A percentile compares a stretch with the other conserved stretches of the same genome.
Evolutionary conservation across 257 asterid species (phyloP).

Genomic region (Galeopsis tetrahit): DNA sequence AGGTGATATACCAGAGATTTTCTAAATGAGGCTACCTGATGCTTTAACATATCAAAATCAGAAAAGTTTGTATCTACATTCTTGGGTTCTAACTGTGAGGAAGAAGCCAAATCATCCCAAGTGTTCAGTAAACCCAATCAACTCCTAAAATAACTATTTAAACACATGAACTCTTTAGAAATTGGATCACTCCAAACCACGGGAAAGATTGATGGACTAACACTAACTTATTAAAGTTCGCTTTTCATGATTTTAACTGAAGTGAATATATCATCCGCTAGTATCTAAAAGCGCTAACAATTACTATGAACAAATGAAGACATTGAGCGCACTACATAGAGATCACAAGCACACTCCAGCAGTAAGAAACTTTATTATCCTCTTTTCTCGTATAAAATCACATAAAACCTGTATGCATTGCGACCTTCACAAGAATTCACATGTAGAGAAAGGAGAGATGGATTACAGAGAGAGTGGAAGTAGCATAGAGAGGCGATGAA

Average conservation of each 20-base stretch:
- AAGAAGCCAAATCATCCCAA: not conserved
- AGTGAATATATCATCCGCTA: not conserved
- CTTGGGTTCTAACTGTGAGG: slow-evolving; percentile 13
- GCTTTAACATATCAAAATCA: slow-evolving; percentile 1
- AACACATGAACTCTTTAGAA: slow-evolving; percentile 2
- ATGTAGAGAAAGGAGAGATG: not conserved
- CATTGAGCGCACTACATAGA: not conserved
- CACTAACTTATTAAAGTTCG: not conserved
- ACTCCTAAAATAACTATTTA: not conserved
- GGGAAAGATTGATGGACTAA: not conserved
- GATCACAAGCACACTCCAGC: slow-evolving; percentile 21
- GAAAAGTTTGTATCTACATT: slow-evolving; percentile 3
- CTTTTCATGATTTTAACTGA: slow-evolving; percentile 3
- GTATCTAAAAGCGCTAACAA: not conserved
- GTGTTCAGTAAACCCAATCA: slow-evolving; percentile 4
- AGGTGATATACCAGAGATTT: not conserved
- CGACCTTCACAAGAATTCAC: not conserved
- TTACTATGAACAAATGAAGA: not conserved
- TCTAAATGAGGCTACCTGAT: slow-evolving; percentile 5
- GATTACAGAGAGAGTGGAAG: slow-evolving; percentile 67
- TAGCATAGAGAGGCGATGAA: slow-evolving; percentile 45
- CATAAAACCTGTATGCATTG: not conserved
- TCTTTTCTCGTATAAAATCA: not conserved
- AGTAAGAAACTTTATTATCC: slow-evolving; percentile 17
- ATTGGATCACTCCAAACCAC: not conserved